Percentiles rank a stretch among this genome's conserved stretches.
These are phyloP conservation scores for Pueraria montana DNA, from an alignment of 306 rosid genomes.

Conservation along the genomic window DNA sequence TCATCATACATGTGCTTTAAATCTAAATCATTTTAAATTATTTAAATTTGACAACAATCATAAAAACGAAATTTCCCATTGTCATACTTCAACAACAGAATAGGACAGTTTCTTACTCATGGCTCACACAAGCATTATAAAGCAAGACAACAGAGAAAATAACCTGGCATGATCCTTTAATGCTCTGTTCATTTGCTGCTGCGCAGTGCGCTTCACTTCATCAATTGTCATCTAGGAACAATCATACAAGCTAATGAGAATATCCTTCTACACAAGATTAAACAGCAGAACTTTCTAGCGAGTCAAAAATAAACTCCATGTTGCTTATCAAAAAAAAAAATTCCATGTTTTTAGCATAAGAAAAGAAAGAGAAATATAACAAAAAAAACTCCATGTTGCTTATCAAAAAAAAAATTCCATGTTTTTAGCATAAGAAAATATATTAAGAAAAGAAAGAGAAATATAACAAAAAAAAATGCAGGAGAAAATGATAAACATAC, in stretches of 20 bases:
- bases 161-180: constrained; percentile 90
- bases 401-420: no score
- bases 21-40: constrained; percentile 16
- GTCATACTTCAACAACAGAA: constrained; percentile 7
- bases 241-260: constrained; percentile 45
- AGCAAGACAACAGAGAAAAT: constrained; percentile 37
- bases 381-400: no score
- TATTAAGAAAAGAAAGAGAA: not conserved
- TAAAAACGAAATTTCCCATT: not conserved
- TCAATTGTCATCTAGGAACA: constrained; percentile 83
- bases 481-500: not conserved
- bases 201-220: constrained; percentile 97
- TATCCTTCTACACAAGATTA: constrained; percentile 20
- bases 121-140: constrained; percentile 1
- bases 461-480: not conserved
- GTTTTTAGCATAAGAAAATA: not conserved
- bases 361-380: constrained; percentile 3
- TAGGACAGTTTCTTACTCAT: constrained; percentile 15
- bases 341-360: not conserved
- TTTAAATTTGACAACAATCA: constrained; percentile 16
- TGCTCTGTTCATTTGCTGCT: constrained; percentile 93
- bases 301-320: constrained; percentile 26
- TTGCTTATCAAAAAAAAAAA: no score
- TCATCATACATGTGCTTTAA: not conserved
- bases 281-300: constrained; percentile 27